Evolutionary conservation across 2,329 filamentous ascomycete species (phyloP), one percentile per base, ranked within the genome.

Genomic region (Colletotrichum sublineola): DNA sequence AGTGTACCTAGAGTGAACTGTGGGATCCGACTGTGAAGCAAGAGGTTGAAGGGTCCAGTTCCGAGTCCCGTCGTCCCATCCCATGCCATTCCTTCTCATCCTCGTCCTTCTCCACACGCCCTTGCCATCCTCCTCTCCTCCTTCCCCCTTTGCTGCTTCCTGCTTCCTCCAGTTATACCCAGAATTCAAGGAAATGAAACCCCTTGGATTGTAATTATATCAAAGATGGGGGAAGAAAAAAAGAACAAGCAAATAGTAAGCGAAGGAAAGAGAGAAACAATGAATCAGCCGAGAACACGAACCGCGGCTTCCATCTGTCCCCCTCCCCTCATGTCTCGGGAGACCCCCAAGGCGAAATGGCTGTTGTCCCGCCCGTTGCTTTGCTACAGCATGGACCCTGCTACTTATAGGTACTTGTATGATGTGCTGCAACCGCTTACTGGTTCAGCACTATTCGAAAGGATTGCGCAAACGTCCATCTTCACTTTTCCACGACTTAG

Each of bases 41-140:
- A 42, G 20, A 46, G 15, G 24, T 29, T 52, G 42, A 64, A 63
- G 61, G 61, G 53, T 63, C 61, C 48, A 48, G 63, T 63, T 67
- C 68, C 36, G 31, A 33, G 48, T 36, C 68, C 68, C 29, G 48
- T 70, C 67, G 67, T 70, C 67, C 63, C 62, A 69, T 69, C 62
- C 63, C 53, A 40, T 29, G 24, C 53, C 7, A 24, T 53, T 52
- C 57, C 46, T 61, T 42, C 53, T n/a, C 42, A 7, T 12, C n/a
- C 31, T 46, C 60, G 14, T 44, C 48, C 60, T 50, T 14, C 33
- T n/a, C n/a, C 31, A 4, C 42, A 24, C 24, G 55, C n/a, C 36
- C 11, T 33, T 63, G 20, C 33, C 40, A 24, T 29, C 15, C 55
- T 42, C 44, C 38, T 40, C 40, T 24, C 24, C 24, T 24, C 33